These are phyloP conservation scores for Dioscorea dumetorum DNA, from an alignment of 106 monocot genomes.

Conservation along the genomic window DNA sequence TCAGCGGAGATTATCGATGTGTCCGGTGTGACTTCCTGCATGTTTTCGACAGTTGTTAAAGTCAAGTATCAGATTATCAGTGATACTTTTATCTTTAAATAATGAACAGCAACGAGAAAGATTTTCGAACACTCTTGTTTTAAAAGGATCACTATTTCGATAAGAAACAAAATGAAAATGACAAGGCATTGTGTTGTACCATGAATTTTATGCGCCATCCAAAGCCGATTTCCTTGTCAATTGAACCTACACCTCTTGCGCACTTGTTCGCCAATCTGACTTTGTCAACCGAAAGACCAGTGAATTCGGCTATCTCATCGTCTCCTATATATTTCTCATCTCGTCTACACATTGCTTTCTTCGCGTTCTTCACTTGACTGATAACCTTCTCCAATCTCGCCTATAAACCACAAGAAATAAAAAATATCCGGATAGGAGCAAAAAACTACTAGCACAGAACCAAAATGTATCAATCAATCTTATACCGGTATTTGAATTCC, in stretches of 20 bases:
- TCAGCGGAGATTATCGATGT: slow-evolving; percentile 33
- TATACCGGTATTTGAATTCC: slow-evolving; percentile 62
- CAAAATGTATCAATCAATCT: neutral
- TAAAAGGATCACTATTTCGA: neutral
- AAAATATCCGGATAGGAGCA: neutral
- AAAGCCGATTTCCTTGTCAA: slow-evolving; percentile 34
- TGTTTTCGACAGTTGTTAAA: neutral
- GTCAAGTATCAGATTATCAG: neutral
- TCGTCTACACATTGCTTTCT: slow-evolving; percentile 15
- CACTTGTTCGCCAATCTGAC: slow-evolving; percentile 62
- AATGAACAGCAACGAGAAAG: neutral
- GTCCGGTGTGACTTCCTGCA: slow-evolving; percentile 66
- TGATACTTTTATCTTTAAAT: neutral
- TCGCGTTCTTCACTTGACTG: slow-evolving; percentile 37
- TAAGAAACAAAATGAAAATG: neutral
- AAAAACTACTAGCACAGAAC: neutral
- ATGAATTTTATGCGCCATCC: slow-evolving; percentile 32
- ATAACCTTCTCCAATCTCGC: slow-evolving; percentile 49
- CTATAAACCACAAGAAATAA: slow-evolving; percentile 21
- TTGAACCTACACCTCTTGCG: slow-evolving; percentile 36
- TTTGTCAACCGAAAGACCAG: slow-evolving; percentile 44
- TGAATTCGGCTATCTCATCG: slow-evolving; percentile 57
- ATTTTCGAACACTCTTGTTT: neutral
- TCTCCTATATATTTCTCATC: slow-evolving; percentile 45
- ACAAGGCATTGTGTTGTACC: slow-evolving; percentile 26